A percentile compares a stretch with the other conserved stretches of the same genome.
Evolutionary conservation across 2,329 filamentous ascomycete genomes (phyloP).

Genomic region (Geosmithia putterillii): DNA sequence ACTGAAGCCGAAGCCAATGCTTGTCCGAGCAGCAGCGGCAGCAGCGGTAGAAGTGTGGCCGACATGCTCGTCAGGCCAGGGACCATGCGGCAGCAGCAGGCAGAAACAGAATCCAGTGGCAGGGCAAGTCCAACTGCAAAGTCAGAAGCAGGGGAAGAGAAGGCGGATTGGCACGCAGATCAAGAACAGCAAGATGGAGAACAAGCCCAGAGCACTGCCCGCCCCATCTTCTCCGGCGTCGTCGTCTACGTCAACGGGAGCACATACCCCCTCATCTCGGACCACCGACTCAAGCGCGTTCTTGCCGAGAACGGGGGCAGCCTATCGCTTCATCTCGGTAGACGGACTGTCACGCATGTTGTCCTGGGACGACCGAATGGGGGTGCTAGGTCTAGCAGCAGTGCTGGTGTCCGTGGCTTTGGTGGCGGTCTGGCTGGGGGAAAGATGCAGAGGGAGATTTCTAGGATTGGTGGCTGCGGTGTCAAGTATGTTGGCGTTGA

Average conservation of each 20-base stretch:
- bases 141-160: not conserved
- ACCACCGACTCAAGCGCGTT: constrained; percentile 73
- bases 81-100: constrained; percentile 24
- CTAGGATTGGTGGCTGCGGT: constrained; percentile 50
- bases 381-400: constrained; percentile 20
- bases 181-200: constrained; percentile 36
- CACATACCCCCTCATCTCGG: constrained; percentile 68
- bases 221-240: constrained; percentile 52
- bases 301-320: constrained; percentile 62
- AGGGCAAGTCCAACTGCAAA: too few species aligned
- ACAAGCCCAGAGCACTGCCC: constrained; percentile 13
- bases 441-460: constrained; percentile 75
- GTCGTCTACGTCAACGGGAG: constrained; percentile 82
- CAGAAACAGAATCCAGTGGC: too few species aligned
- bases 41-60: constrained; percentile 27
- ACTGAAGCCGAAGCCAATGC: constrained; percentile 36
- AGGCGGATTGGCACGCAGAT: constrained; percentile 24
- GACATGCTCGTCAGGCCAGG: constrained; percentile 41
- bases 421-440: constrained; percentile 65
- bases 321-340: constrained; percentile 57
- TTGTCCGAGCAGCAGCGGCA: constrained; percentile 11
- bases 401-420: constrained; percentile 52
- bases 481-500: constrained; percentile 73
- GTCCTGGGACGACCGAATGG: constrained; percentile 53
- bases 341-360: constrained; percentile 72